phyloP scores from a whole-genome alignment of 2,329 filamentous ascomycete species.

The Fusarium sp. region DNA sequence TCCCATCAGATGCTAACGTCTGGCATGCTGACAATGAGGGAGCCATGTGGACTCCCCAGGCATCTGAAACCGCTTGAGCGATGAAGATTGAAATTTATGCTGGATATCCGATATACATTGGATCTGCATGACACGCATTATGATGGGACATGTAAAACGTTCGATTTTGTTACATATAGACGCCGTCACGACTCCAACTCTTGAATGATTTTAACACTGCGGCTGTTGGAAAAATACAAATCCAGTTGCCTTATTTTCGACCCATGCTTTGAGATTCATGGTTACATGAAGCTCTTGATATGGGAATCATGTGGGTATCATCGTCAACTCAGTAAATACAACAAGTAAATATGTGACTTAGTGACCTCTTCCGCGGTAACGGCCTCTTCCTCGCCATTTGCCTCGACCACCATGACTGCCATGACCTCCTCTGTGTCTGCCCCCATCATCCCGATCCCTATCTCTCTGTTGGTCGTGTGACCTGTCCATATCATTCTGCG shows the following conservation, averaged over 20 bases:
- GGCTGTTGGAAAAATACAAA: slow-evolving; percentile 14
- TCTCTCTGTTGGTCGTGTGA: slow-evolving; percentile 48
- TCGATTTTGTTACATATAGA: slow-evolving; percentile 42
- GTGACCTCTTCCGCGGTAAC: slow-evolving; percentile 50
- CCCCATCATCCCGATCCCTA: slow-evolving; percentile 39
- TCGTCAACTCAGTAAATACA: slow-evolving; percentile 22
- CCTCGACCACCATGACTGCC: slow-evolving; percentile 44
- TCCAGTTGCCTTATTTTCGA: slow-evolving; percentile 10
- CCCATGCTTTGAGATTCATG: background rate
- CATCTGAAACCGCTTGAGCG: slow-evolving; percentile 35
- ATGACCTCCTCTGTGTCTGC: slow-evolving; percentile 46
- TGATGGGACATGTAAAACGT: slow-evolving; percentile 40
- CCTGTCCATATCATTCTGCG: slow-evolving; percentile 51
- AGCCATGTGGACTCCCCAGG: slow-evolving; percentile 55
- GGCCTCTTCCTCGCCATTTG: slow-evolving; percentile 51
- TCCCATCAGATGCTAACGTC: slow-evolving; percentile 54
- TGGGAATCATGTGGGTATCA: slow-evolving; percentile 25
- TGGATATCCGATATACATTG: slow-evolving; percentile 15
- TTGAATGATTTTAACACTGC: slow-evolving; percentile 24
- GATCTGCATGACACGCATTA: slow-evolving; percentile 33
- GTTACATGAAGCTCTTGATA: background rate
- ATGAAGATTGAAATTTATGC: slow-evolving; percentile 16
- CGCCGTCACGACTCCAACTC: slow-evolving; percentile 44
- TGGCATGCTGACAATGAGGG: slow-evolving; percentile 54
- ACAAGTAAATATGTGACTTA: slow-evolving; percentile 17